Evolutionary conservation across 257 asterid species (phyloP).

Genomic region (Primulina tabacum): DNA sequence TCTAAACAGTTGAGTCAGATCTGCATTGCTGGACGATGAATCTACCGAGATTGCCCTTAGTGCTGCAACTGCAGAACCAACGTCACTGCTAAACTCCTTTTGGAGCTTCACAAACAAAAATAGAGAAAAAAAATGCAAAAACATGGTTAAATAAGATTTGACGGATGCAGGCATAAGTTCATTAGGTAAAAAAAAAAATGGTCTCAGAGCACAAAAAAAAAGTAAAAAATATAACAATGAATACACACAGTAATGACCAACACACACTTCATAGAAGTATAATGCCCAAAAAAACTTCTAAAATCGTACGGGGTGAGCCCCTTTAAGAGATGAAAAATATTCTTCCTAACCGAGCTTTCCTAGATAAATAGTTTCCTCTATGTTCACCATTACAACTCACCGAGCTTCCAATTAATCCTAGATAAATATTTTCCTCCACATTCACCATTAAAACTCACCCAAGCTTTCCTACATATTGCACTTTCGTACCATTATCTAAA

Average conservation of each 20-base stretch:
- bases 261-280: background rate
- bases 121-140: background rate
- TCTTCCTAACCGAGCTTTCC: background rate
- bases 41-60: constrained; percentile 59
- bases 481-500: background rate
- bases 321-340: too few species aligned
- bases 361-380: too few species aligned
- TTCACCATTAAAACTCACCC: too few species aligned
- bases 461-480: background rate
- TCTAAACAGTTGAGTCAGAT: constrained; percentile 79
- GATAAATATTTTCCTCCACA: too few species aligned
- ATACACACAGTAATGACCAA: background rate
- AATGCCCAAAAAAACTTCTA: background rate
- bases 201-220: background rate
- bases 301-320: background rate
- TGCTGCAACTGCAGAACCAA: constrained; percentile 64
- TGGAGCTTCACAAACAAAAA: constrained; percentile 52
- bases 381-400: too few species aligned
- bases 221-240: too few species aligned
- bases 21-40: constrained; percentile 58
- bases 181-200: background rate
- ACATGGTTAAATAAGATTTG: background rate
- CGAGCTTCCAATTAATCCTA: background rate
- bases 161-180: background rate
- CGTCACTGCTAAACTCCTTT: constrained; percentile 81